Percentiles rank a stretch among this genome's conserved stretches.
Evolutionary conservation across 1,284 basidiomycete species (phyloP).

Genomic region (Cystobasidiaceae sp.): DNA sequence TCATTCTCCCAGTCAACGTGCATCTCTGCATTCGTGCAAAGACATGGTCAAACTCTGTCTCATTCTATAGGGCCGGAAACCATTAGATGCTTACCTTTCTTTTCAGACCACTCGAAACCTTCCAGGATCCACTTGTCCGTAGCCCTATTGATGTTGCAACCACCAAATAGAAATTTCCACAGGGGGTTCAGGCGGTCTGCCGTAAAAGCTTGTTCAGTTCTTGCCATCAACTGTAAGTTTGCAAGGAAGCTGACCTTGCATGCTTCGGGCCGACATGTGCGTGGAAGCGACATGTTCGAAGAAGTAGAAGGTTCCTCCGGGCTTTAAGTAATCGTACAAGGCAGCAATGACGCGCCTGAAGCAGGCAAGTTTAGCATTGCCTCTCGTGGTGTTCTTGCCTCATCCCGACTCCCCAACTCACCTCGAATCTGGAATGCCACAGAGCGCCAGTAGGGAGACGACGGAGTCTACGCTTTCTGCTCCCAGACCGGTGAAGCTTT

Average conservation of each 20-base stretch:
- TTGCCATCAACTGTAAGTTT: background rate
- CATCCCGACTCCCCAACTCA: background rate
- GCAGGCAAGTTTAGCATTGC: background rate
- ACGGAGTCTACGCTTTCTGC: slow-evolving; percentile 23
- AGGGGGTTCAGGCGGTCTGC: slow-evolving; percentile 18
- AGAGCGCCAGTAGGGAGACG: slow-evolving; percentile 16
- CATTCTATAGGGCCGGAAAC: background rate
- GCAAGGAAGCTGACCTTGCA: background rate
- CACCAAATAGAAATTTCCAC: slow-evolving; percentile 22
- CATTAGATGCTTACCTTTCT: slow-evolving; percentile 8
- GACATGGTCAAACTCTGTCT: background rate
- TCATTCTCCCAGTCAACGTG: slow-evolving; percentile 10
- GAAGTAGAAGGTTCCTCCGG: slow-evolving; percentile 26
- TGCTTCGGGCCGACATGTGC: background rate
- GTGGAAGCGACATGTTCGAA: slow-evolving; percentile 29
- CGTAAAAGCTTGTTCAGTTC: background rate
- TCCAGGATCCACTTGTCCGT: slow-evolving; percentile 30
- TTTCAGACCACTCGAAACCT: slow-evolving; percentile 21
- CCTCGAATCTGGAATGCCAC: slow-evolving; percentile 29
- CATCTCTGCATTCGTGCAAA: slow-evolving; percentile 10
- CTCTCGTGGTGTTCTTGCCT: background rate
- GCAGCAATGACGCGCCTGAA: slow-evolving; percentile 26
- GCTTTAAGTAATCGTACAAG: slow-evolving; percentile 30
- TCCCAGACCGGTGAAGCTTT: slow-evolving; percentile 19
- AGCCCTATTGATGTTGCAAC: slow-evolving; percentile 23